Conservation (phyloP, 345 rosid genomes). For the Zanthoxylum bungeanum region DNA sequence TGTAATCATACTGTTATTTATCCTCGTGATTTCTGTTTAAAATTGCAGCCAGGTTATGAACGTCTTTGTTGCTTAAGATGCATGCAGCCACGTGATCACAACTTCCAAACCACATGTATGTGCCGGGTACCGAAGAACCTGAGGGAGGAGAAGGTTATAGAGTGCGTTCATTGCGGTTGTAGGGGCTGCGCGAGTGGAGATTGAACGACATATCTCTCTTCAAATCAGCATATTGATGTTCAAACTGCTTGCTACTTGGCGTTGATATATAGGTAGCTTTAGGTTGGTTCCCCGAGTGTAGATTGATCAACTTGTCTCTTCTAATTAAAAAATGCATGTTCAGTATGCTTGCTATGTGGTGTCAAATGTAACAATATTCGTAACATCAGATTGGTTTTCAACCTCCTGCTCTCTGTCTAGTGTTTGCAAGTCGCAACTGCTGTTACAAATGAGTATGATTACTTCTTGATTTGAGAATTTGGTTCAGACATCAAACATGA, state of each 20-base stretch:
- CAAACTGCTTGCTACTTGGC: neutral
- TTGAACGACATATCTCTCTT: slow-evolving; percentile 16
- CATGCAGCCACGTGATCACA: slow-evolving; percentile 89
- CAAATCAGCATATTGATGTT: neutral
- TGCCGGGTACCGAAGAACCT: slow-evolving; percentile 78
- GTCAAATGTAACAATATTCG: no score
- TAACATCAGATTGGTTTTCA: no score
- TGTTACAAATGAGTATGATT: no score
- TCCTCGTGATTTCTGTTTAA: neutral
- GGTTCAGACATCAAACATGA: no score
- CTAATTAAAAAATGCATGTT: no score
- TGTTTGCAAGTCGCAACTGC: no score
- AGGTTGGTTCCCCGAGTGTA: neutral
- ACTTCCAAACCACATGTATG: slow-evolving; percentile 78
- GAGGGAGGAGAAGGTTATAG: slow-evolving; percentile 86
- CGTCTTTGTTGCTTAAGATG: slow-evolving; percentile 80
- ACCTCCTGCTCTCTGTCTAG: no score
- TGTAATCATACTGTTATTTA: neutral
- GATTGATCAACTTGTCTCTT: no score
- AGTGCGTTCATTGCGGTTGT: slow-evolving; percentile 91
- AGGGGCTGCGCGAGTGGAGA: slow-evolving; percentile 85
- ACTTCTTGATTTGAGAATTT: no score
- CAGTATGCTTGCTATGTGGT: no score
- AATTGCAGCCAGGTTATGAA: slow-evolving; percentile 77
- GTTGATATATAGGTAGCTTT: neutral